A percentile compares a stretch with the other conserved stretches of the same genome.
Conservation (phyloP, 2,329 filamentous ascomycete genomes). For the Exserohilum rostratum region DNA sequence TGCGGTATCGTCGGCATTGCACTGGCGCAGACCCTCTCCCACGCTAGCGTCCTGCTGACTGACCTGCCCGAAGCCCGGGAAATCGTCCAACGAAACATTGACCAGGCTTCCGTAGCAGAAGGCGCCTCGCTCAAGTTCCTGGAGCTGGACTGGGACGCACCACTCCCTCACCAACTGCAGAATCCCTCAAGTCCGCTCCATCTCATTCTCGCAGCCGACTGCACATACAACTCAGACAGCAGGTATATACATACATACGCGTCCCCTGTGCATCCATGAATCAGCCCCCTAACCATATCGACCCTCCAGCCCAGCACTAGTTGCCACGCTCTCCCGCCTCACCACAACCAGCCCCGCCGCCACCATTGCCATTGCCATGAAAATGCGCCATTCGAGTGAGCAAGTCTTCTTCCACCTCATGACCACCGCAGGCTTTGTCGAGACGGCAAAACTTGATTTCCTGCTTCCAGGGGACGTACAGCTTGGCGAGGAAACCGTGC, state of each 20-base stretch:
- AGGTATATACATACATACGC: constrained; percentile 27
- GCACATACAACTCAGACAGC: constrained; percentile 74
- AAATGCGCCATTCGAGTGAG: constrained; percentile 71
- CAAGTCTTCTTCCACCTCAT: constrained; percentile 67
- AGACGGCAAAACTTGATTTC: constrained; percentile 16
- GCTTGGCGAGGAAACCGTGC: constrained; percentile 32
- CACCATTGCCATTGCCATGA: constrained; percentile 66
- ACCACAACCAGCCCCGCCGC: constrained; percentile 56
- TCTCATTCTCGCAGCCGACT: constrained; percentile 71
- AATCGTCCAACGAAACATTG: constrained; percentile 64
- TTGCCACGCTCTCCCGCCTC: constrained; percentile 61
- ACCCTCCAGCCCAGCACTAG: constrained; percentile 61
- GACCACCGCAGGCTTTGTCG: constrained; percentile 36
- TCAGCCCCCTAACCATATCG: neutral
- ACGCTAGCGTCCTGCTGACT: constrained; percentile 64
- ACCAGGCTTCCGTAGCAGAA: constrained; percentile 50
- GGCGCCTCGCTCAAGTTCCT: constrained; percentile 55
- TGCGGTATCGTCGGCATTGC: constrained; percentile 70
- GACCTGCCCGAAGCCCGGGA: constrained; percentile 69
- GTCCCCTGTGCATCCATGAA: neutral
- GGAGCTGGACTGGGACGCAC: constrained; percentile 68
- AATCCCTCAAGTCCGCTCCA: constrained; percentile 51
- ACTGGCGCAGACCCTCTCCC: constrained; percentile 60
- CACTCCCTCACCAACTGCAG: constrained; percentile 48
- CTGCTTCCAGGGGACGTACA: constrained; percentile 38